Base-by-base conservation (phyloP, 139 green algal genomes). In the Dunaliella primolecta region DNA sequence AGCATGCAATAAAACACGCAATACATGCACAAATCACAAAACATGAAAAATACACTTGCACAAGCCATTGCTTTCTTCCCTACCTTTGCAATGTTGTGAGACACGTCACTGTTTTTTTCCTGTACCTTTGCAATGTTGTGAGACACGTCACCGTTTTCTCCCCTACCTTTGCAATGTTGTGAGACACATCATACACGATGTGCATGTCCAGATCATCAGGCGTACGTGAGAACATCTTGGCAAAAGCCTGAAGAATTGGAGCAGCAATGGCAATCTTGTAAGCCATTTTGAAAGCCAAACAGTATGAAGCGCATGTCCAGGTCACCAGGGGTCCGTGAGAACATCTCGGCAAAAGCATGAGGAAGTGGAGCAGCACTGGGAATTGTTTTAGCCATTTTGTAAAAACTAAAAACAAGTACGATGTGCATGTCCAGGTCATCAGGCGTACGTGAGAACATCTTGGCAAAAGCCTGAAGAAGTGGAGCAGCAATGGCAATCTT, bases 221-320 rank as follows among this genome's bases (percentile, higher is more conserved):
- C 1, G 91, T 92, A 25, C 86, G 84, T 56, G 92, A 87, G 83
- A 98, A 98, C 78, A 94, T 80, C 88, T 96, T 96, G 82, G 92
- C 92, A 88, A 98, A 97, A 0, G 95, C 94, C 84, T 95, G 89
- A 27, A 78, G 38, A 29, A 75, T 25, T 25, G 32, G n/a, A n/a
- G n/a, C n/a, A n/a, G n/a, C n/a, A n/a, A n/a, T n/a, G n/a, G n/a
- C n/a, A n/a, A n/a, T n/a, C n/a, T n/a, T n/a, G n/a, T n/a, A n/a
- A n/a, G n/a, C n/a, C n/a, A n/a, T n/a, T n/a, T n/a, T n/a, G n/a
- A n/a, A n/a, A n/a, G n/a, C n/a, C n/a, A n/a, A n/a, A n/a, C n/a
- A n/a, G n/a, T n/a, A n/a, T n/a, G n/a, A 98, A 87, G 38, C 97
- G 92, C 95, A 98, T 98, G 90, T 98, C 95, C 83, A 98, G 82